Percentiles rank a stretch among this genome's conserved stretches.
These are phyloP conservation scores for Saitozyma podzolica DNA, from an alignment of 768 basidiomycete genomes.

Conservation along the genomic window DNA sequence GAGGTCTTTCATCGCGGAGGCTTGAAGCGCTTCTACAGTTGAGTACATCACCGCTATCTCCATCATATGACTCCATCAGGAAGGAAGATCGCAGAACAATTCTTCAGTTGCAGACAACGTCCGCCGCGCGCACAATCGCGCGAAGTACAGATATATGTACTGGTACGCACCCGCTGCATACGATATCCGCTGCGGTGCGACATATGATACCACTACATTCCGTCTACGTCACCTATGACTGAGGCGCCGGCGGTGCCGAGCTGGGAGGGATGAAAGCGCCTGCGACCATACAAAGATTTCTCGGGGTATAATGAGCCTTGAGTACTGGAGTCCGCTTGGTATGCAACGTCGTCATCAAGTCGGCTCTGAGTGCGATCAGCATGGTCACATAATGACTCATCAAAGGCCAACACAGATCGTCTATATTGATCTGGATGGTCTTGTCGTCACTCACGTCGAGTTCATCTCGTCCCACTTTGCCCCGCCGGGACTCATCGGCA, in stretches of 20 bases:
- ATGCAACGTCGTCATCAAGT: slow-evolving; percentile 84
- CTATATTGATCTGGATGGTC: neutral
- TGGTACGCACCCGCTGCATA: no score
- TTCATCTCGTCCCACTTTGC: slow-evolving; percentile 18
- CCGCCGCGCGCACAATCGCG: no score
- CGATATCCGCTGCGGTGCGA: no score
- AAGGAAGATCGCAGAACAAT: no score
- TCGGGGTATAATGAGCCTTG: slow-evolving; percentile 88
- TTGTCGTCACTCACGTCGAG: slow-evolving; percentile 65
- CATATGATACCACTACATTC: neutral
- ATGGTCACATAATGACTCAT: neutral
- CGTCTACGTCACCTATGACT: neutral
- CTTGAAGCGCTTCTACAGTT: no score
- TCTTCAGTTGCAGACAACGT: no score
- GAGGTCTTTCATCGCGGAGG: no score
- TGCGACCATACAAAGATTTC: slow-evolving; percentile 87
- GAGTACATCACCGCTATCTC: no score
- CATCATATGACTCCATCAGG: no score
- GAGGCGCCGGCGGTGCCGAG: neutral
- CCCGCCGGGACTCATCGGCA: slow-evolving; percentile 25
- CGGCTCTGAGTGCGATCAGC: slow-evolving; percentile 59
- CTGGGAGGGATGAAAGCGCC: slow-evolving; percentile 57
- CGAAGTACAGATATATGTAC: no score
- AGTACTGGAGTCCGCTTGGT: slow-evolving; percentile 94
- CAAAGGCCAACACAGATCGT: no score